These are phyloP conservation scores for Tephrocybe sp. DNA, from an alignment of 768 basidiomycete species.

Conservation along the genomic window DNA sequence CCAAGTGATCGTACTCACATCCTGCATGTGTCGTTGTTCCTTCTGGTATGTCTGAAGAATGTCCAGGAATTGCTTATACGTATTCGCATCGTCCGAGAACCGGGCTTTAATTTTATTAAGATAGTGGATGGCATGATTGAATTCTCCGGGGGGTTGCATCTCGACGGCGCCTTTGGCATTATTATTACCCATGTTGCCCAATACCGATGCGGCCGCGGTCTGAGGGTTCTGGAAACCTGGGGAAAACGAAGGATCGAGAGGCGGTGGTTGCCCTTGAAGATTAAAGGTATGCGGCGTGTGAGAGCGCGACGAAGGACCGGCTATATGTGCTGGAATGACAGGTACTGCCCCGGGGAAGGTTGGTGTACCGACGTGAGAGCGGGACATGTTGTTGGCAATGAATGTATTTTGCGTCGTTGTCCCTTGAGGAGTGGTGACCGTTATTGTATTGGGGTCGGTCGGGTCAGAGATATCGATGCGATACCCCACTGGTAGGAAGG, in stretches of 20 bases:
- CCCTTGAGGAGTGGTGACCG: constrained; percentile 77
- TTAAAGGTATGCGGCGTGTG: constrained; percentile 51
- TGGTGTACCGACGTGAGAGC: constrained; percentile 24
- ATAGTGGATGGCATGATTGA: constrained; percentile 94
- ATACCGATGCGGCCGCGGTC: constrained; percentile 63
- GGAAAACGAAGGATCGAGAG: constrained; percentile 41
- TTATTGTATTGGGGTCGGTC: constrained; percentile 67
- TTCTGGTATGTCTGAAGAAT: constrained; percentile 87
- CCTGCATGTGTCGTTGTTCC: constrained; percentile 70
- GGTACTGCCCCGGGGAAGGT: constrained; percentile 31
- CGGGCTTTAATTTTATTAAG: constrained; percentile 98
- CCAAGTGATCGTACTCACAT: constrained; percentile 45
- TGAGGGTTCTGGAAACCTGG: constrained; percentile 44
- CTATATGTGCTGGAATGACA: constrained; percentile 26
- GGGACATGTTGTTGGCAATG: constrained; percentile 25
- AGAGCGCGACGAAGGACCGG: constrained; percentile 48
- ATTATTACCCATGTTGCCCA: constrained; percentile 57
- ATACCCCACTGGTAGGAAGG: constrained; percentile 92
- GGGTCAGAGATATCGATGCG: constrained; percentile 87
- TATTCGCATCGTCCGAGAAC: constrained; percentile 85
- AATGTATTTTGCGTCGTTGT: constrained; percentile 65
- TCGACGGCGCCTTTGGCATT: constrained; percentile 44
- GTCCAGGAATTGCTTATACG: constrained; percentile 87
- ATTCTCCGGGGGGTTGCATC: constrained; percentile 61
- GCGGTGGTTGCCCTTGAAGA: constrained; percentile 29